phyloP scores from a whole-genome alignment of 768 basidiomycete species.

The Royoungia palumana region DNA sequence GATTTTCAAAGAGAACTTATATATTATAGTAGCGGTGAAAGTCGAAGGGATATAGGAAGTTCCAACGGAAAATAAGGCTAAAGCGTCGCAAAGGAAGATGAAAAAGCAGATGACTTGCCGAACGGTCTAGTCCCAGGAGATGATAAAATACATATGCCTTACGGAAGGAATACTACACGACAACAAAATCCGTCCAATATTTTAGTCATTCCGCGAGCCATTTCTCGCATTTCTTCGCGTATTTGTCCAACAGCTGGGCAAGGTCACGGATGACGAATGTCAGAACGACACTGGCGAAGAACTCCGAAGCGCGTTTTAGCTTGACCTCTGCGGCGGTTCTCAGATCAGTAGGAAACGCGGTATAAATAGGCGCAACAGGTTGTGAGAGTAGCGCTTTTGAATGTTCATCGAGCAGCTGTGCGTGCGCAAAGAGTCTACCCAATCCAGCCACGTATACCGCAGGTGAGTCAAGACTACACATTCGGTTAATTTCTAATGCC shows the following conservation, averaged over 20 bases:
- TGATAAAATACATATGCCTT: constrained; percentile 34
- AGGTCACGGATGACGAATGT: constrained; percentile 89
- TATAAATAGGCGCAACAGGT: constrained; percentile 70
- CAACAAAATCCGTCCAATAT: constrained; percentile 18
- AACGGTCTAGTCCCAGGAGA: constrained; percentile 35
- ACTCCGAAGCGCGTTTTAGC: constrained; percentile 82
- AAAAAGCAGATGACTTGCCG: constrained; percentile 26
- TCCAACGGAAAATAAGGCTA: constrained; percentile 9
- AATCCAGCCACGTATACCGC: constrained; percentile 78
- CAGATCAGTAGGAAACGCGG: constrained; percentile 62
- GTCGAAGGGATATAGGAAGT: constrained; percentile 11
- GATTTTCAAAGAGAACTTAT: constrained; percentile 16
- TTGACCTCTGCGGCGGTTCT: constrained; percentile 65
- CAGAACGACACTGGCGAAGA: constrained; percentile 84
- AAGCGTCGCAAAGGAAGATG: constrained; percentile 23
- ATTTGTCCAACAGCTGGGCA: constrained; percentile 85
- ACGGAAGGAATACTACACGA: constrained; percentile 26
- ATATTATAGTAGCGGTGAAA: constrained; percentile 24
- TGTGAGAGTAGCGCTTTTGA: constrained; percentile 66
- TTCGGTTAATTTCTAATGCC: constrained; percentile 10
- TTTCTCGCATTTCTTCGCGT: constrained; percentile 90
- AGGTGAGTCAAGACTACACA: constrained; percentile 78
- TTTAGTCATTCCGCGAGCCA: constrained; percentile 74
- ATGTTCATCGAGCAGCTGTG: constrained; percentile 85
- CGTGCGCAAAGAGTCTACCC: constrained; percentile 65